Conservation (phyloP, 2,329 filamentous ascomycete species). For the Pyrenophora graminea region DNA sequence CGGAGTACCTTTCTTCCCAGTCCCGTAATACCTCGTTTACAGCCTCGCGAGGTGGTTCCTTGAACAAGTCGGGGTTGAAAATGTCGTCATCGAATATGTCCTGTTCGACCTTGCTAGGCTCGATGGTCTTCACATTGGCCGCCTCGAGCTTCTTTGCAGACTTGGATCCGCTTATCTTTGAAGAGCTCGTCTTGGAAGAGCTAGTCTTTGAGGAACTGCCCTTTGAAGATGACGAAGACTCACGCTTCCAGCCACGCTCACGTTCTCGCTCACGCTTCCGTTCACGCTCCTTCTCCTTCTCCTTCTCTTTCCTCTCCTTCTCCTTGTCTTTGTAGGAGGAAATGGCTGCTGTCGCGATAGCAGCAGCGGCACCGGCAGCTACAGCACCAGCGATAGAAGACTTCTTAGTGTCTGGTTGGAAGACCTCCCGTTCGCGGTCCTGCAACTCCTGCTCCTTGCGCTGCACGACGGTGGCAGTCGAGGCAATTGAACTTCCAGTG, state of each 20-base stretch:
- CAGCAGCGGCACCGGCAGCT: conserved; percentile 40
- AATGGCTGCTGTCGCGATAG: conserved; percentile 39
- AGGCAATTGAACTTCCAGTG: conserved; percentile 36
- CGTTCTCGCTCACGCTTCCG: conserved; percentile 15
- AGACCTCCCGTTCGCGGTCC: conserved; percentile 40
- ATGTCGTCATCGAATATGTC: conserved; percentile 52
- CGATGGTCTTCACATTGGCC: conserved; percentile 42
- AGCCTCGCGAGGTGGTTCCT: conserved; percentile 34
- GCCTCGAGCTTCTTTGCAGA: conserved; percentile 33
- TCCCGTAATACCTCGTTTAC: conserved; percentile 50
- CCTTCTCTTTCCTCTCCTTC: conserved; percentile 13
- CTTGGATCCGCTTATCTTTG: conserved; percentile 22
- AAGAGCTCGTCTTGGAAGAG: neutral
- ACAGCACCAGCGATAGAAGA: conserved; percentile 43
- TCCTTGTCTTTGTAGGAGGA: conserved; percentile 32
- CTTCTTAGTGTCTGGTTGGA: conserved; percentile 44
- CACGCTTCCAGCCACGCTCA: conserved; percentile 24
- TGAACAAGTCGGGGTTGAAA: conserved; percentile 53
- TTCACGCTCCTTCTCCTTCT: conserved; percentile 17
- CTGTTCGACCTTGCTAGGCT: conserved; percentile 39
- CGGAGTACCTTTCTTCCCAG: conserved; percentile 49
- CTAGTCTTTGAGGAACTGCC: no score
- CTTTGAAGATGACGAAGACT: conserved; percentile 12
- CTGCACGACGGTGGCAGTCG: conserved; percentile 37
- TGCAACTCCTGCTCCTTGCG: conserved; percentile 43